Conservation (phyloP, 345 rosid species). For the Eutrema yunnanense region DNA sequence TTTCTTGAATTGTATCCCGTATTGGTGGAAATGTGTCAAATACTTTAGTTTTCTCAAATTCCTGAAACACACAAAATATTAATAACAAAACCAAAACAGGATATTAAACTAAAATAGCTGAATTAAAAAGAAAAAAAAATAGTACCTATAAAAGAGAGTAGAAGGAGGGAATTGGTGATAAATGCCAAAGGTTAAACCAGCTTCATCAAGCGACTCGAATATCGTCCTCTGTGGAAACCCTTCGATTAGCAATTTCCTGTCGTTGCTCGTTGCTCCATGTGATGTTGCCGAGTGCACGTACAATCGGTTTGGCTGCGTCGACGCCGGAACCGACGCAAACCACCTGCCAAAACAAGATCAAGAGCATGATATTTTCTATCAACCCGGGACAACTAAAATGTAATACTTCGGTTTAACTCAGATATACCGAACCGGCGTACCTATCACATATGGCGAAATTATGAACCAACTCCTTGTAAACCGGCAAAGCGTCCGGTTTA, state of each 20-base stretch:
- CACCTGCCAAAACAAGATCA: constrained; percentile 26
- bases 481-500: constrained; percentile 52
- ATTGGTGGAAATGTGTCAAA: constrained; percentile 39
- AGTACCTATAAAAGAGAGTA: constrained; percentile 53
- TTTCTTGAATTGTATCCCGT: constrained; percentile 36
- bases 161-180: constrained; percentile 47
- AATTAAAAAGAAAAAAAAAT: not conserved
- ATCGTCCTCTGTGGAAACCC: constrained; percentile 66
- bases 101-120: too few species aligned
- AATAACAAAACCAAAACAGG: not conserved
- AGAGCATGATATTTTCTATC: constrained; percentile 13
- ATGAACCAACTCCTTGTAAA: constrained; percentile 44
- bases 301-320: constrained; percentile 57
- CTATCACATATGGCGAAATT: constrained; percentile 61
- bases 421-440: not conserved
- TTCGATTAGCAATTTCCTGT: constrained; percentile 30
- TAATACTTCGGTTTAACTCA: not conserved
- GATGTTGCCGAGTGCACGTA: constrained; percentile 59
- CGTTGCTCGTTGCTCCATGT: constrained; percentile 53
- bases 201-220: constrained; percentile 57
- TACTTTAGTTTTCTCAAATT: constrained; percentile 41
- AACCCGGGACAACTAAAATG: constrained; percentile 28
- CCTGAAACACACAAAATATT: constrained; percentile 8
- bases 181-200: constrained; percentile 49
- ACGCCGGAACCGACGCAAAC: constrained; percentile 58